Evolutionary conservation across 2,329 filamentous ascomycete genomes (phyloP), one percentile per base, ranked within the genome.

Genomic region (Alternaria brassicae): DNA sequence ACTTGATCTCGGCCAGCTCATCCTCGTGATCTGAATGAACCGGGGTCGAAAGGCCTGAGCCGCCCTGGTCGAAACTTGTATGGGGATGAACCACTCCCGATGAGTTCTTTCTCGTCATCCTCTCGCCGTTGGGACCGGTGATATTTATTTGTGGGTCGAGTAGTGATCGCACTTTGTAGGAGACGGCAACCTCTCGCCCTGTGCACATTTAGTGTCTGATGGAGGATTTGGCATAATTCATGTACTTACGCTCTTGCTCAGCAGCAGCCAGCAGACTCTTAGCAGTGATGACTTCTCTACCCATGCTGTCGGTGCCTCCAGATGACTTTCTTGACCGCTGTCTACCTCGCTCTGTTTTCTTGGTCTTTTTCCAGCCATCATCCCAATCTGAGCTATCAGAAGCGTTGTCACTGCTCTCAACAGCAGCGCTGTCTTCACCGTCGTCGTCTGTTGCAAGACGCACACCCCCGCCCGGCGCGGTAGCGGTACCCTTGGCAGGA

Each of bases 1-100:
- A 87, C 77, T 91, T 91, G 68, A 98, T 91, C 67, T 97, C 93
- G 27, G 88, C 89, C 48, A 93, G 83, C 57, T 96, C 91, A 23
- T 89, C 90, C 75, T 97, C 93, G 30, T 93, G 89, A 59, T 98
- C 95, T 2, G 92, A 96, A 63, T 92, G 90, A 57, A 93, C 84
- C 0, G 87, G 87, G 0, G 86, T 88, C 3, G 83, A 82, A 40
- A 82, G 66, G 28, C 81, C 80, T 80, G 89, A 78, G 80, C 85
- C 85, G 13, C 85, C 83, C 58, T 88, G 81, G 71, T 97, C 93
- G 74, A 93, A 97, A 74, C 89, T 95, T 10, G 91, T 96, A 53
- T 88, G 87, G 1, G 93, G 93, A 74, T 96, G 93, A 10, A 95
- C 86, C 2, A 84, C 84, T 23, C 68, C 69, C 3, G 68, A 69